Base-by-base conservation (phyloP, 2,329 filamentous ascomycete species). In the Fusarium setosum region DNA sequence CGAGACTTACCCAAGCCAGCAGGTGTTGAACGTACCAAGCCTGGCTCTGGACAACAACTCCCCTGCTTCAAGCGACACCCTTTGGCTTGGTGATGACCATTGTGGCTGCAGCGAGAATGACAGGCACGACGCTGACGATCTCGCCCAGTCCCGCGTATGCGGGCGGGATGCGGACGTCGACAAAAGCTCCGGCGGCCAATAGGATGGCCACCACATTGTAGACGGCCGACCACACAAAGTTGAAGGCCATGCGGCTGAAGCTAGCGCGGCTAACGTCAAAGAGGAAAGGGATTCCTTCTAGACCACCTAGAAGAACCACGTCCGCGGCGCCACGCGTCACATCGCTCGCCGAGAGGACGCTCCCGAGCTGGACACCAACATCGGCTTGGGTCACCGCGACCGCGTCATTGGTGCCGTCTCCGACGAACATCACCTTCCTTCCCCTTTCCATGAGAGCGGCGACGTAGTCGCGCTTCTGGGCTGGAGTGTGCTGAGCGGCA, bases 381-480 rank as follows among this genome's bases (percentile, higher is more conserved):
- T 84, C 79, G 21, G 89, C 87, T 67, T 86, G 82, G 4, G 86
- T 84, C 4, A 91, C 80, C 2, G 88, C 88, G 5, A 85, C 80
- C 1, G 88, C 86, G 68, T 90, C 88, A 70, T 90, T 90, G 8
- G 86, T 88, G 11, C 88, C 88, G 66, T 90, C 88, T 29, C 88
- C 88, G 37, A 84, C 80, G 75, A 90, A 90, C 54, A 90, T 75
- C 54, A 87, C 81, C 21, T 41, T 56, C 24, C 69, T 71, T n/a
- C 63, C 68, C 17, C 65, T 24, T 17, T 59, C 59, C 51, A 80
- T 77, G 41, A 84, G 74, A 2, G 53, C 56, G 49, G 77, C 73
- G 50, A 89, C 76, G 70, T 88, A 89, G 3, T 76, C 72, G 21
- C 82, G 79, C 69, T 90, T 90, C 61, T 86, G 80, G 3, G 76